These are phyloP conservation scores for Globisporangium sylvaticum DNA, from an alignment of 352 stramenopile species.

Conservation along the genomic window DNA sequence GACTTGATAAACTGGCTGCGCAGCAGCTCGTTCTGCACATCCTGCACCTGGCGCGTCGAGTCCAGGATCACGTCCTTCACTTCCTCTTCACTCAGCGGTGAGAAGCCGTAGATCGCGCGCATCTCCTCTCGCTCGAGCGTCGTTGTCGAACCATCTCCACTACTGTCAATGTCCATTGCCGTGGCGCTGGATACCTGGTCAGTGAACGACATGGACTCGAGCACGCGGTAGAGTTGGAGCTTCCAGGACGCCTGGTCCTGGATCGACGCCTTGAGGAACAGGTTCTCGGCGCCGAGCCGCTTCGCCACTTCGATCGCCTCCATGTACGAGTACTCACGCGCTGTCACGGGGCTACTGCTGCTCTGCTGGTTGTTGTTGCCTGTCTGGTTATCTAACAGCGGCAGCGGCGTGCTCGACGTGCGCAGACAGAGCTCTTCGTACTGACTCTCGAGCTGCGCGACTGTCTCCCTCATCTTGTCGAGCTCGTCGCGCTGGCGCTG, in stretches of 20 bases:
- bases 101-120: constrained; percentile 37
- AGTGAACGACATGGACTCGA: constrained; percentile 37
- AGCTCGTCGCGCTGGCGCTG: constrained; percentile 47
- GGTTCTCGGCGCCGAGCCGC: constrained; percentile 48
- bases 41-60: constrained; percentile 27
- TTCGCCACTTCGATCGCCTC: constrained; percentile 26
- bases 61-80: constrained; percentile 36
- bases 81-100: constrained; percentile 24
- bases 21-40: constrained; percentile 31
- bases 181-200: constrained; percentile 15
- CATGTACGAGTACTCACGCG: constrained; percentile 19
- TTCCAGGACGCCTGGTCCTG: constrained; percentile 47
- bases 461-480: constrained; percentile 32
- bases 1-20: constrained; percentile 17
- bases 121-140: constrained; percentile 28
- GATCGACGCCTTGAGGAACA: constrained; percentile 42
- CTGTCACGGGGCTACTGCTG: constrained; percentile 10
- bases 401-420: constrained; percentile 14
- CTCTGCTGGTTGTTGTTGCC: constrained; percentile 8
- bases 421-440: constrained; percentile 36
- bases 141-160: background rate
- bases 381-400: background rate
- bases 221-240: constrained; percentile 38
- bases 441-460: constrained; percentile 35
- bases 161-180: background rate